A percentile compares a stretch with the other conserved stretches of the same genome.
These are phyloP conservation scores for Saccharomycopsis babjevae DNA, from an alignment of 805 yeast genomes.

Conservation along the genomic window DNA sequence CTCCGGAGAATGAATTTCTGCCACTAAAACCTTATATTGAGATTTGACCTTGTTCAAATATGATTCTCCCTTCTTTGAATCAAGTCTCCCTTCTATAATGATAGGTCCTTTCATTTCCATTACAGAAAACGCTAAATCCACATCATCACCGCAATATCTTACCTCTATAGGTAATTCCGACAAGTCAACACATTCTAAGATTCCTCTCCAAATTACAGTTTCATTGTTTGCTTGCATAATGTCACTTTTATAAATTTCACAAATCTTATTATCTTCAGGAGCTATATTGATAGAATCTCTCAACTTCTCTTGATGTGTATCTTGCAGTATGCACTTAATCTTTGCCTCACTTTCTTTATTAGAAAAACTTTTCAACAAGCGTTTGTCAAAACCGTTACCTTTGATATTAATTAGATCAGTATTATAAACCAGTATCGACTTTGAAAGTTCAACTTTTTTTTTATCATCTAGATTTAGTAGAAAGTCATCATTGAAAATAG, in stretches of 20 bases:
- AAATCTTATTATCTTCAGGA: constrained; percentile 16
- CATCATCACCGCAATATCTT: constrained; percentile 1
- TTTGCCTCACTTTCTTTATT: neutral
- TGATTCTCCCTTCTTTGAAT: constrained; percentile 39
- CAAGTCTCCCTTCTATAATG: constrained; percentile 56
- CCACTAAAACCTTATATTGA: neutral
- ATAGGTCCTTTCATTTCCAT: constrained; percentile 26
- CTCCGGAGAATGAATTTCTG: constrained; percentile 18
- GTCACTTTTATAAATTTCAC: constrained; percentile 17
- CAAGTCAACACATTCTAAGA: neutral
- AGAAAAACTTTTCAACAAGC: too few relatives aligned
- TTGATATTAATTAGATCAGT: too few relatives aligned
- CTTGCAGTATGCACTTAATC: neutral
- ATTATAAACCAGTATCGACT: too few relatives aligned
- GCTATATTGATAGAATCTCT: constrained; percentile 8
- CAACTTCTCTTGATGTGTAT: neutral
- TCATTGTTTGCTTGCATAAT: neutral
- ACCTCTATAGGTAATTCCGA: constrained; percentile 1
- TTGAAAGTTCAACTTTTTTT: neutral
- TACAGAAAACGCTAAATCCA: constrained; percentile 14
- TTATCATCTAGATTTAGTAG: too few relatives aligned
- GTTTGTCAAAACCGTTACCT: too few relatives aligned
- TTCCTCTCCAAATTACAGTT: constrained; percentile 4
- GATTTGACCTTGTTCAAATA: constrained; percentile 38
- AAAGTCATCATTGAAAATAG: neutral